A percentile compares a stretch with the other conserved stretches of the same genome.
Evolutionary conservation across 805 yeast genomes (phyloP).

Genomic region (Wickerhamomyces pijperi): DNA sequence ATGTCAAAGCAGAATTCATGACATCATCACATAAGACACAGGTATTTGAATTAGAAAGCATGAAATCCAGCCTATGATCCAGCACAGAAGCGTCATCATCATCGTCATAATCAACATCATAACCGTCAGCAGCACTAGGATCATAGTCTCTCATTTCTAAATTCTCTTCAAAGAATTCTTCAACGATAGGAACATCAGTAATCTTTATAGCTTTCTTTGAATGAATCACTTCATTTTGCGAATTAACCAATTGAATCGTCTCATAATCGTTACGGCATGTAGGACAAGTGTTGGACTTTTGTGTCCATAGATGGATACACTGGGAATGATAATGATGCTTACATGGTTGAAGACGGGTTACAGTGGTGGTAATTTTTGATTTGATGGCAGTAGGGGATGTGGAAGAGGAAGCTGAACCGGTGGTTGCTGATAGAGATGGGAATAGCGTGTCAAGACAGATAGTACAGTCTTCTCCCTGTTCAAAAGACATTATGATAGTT

Average conservation of each 20-base stretch:
- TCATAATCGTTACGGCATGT: slow-evolving; percentile 42
- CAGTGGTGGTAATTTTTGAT: background rate
- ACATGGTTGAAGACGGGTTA: slow-evolving; percentile 31
- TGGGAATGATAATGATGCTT: slow-evolving; percentile 43
- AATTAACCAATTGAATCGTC: slow-evolving; percentile 23
- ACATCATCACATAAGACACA: slow-evolving; percentile 15
- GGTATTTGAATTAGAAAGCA: slow-evolving; percentile 13
- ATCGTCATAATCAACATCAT: slow-evolving; percentile 1
- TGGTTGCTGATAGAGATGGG: background rate
- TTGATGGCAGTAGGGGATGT: slow-evolving; percentile 4
- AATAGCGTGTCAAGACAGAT: slow-evolving; percentile 42
- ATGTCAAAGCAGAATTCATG: too few species aligned
- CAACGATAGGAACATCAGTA: slow-evolving; percentile 2
- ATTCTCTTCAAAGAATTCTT: slow-evolving; percentile 12
- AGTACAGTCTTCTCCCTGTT: slow-evolving; percentile 28
- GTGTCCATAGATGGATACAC: slow-evolving; percentile 49
- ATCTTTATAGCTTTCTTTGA: slow-evolving; percentile 8
- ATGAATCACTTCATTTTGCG: slow-evolving; percentile 7
- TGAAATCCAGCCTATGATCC: slow-evolving; percentile 10
- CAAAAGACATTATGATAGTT: too few species aligned
- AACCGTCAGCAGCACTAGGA: slow-evolving; percentile 1
- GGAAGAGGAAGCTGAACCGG: too few species aligned
- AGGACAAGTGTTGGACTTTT: slow-evolving; percentile 48
- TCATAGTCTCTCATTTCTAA: slow-evolving; percentile 3
- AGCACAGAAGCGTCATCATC: slow-evolving; percentile 4